Conservation (phyloP, 257 asterid species). For the Scutellaria galericulata region DNA sequence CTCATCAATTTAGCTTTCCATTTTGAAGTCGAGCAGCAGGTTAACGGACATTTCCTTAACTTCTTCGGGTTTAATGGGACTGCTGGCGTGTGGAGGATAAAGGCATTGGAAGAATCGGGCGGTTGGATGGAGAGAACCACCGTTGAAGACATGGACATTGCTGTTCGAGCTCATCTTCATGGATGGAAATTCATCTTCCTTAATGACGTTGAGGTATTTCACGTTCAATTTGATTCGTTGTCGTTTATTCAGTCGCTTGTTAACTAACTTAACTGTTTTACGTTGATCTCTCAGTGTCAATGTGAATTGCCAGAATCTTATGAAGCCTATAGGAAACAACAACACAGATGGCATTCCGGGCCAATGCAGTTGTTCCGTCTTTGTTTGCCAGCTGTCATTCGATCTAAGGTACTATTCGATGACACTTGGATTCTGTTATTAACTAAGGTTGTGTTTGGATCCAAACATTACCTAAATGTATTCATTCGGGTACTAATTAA, state of each 20-base stretch:
- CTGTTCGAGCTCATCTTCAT: slow-evolving; percentile 94
- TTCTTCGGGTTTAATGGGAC: slow-evolving; percentile 99
- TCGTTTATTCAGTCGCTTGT: slow-evolving; percentile 16
- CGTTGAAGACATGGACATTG: slow-evolving; percentile 98
- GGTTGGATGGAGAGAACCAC: slow-evolving; percentile 99
- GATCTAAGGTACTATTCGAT: slow-evolving; percentile 62
- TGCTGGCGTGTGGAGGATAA: slow-evolving; percentile 97
- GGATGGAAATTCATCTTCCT: slow-evolving; percentile 96
- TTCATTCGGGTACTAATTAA: not conserved
- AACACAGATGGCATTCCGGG: slow-evolving; percentile 99
- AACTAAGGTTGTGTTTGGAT: not conserved
- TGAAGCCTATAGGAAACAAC: slow-evolving; percentile 93
- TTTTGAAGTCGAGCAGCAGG: slow-evolving; percentile 98
- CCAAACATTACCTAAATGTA: too few relatives aligned
- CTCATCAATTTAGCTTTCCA: slow-evolving; percentile 89
- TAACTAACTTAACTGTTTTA: not conserved
- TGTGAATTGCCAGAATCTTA: slow-evolving; percentile 96
- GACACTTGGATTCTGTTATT: not conserved
- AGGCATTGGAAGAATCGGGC: slow-evolving; percentile 92
- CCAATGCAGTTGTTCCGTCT: slow-evolving; percentile 98
- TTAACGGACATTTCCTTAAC: slow-evolving; percentile 77
- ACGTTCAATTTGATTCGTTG: not conserved
- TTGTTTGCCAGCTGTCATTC: slow-evolving; percentile 79
- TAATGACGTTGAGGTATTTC: slow-evolving; percentile 85
- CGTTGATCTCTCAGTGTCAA: slow-evolving; percentile 61